Evolutionary conservation across 2,329 filamentous ascomycete genomes (phyloP).

Genomic region (Macrophomina pseudophaseolina): DNA sequence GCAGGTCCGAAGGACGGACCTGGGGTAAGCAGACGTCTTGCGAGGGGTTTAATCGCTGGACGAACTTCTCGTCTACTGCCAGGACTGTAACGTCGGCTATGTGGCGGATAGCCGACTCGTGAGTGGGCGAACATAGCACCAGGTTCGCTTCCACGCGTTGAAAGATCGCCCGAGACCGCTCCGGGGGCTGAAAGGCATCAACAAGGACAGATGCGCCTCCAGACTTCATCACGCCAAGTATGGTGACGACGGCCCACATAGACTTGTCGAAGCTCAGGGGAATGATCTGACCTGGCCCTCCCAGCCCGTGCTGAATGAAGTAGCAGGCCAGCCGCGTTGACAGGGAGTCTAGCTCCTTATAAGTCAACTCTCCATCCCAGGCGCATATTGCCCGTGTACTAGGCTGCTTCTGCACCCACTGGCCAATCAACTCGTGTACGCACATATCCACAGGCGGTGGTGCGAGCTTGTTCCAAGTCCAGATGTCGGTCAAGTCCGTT

Average conservation of each 20-base stretch:
- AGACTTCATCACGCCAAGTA: constrained; percentile 45
- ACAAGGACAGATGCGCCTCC: constrained; percentile 33
- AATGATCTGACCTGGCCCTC: constrained; percentile 37
- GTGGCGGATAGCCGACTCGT: too few relatives aligned
- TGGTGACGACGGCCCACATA: constrained; percentile 39
- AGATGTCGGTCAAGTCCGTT: too few relatives aligned
- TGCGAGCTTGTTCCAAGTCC: too few relatives aligned
- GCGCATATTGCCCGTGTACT: constrained; percentile 51
- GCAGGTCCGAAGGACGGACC: too few relatives aligned
- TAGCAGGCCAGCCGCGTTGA: constrained; percentile 40
- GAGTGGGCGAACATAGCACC: background rate
- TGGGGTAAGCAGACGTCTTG: too few relatives aligned
- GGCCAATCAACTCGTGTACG: too few relatives aligned
- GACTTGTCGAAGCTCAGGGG: constrained; percentile 12
- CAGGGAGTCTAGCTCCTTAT: constrained; percentile 49
- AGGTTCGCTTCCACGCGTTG: background rate
- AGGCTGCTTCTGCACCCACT: too few relatives aligned
- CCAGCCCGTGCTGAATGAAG: too few relatives aligned
- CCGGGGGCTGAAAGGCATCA: constrained; percentile 30
- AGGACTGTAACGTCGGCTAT: too few relatives aligned
- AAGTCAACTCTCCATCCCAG: constrained; percentile 58
- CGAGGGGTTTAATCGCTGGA: too few relatives aligned
- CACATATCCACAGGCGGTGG: too few relatives aligned
- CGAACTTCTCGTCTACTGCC: too few relatives aligned
- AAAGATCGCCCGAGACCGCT: background rate